Percentiles rank a stretch among this genome's conserved stretches.
Evolutionary conservation across 2,329 filamentous ascomycete genomes (phyloP).

Genomic region (Sclerotinia spermophila): DNA sequence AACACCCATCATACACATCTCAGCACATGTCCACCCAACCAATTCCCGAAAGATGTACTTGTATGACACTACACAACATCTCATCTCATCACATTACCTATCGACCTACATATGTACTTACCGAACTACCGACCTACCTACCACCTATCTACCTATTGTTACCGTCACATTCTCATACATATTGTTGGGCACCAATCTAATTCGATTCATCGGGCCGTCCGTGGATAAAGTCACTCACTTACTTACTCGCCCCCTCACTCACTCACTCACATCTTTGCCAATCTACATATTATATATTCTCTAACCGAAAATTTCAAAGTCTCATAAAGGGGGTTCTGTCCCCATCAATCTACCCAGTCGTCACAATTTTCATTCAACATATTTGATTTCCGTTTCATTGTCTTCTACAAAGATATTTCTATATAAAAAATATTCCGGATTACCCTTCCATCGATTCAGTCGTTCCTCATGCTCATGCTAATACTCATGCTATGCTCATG

Average conservation of each 20-base stretch:
- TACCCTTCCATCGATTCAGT: not conserved
- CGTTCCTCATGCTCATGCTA: not conserved
- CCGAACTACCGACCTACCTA: not conserved
- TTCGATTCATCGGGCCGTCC: not conserved
- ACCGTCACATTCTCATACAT: not conserved
- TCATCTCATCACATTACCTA: too few species aligned
- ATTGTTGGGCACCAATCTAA: not conserved
- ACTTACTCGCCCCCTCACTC: not conserved
- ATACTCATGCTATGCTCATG: not conserved
- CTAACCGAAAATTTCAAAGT: not conserved
- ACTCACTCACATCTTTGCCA: not conserved
- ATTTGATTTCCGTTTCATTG: not conserved
- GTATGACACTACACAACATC: not conserved
- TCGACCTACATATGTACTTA: not conserved
- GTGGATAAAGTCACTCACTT: not conserved
- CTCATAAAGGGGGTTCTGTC: not conserved
- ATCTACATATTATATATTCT: not conserved
- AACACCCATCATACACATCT: too few species aligned
- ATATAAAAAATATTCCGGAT: not conserved
- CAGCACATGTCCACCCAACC: not conserved
- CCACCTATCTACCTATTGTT: not conserved
- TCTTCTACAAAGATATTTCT: not conserved
- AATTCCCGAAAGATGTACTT: too few species aligned
- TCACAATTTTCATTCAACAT: not conserved
- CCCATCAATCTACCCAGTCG: not conserved